phyloP scores from a whole-genome alignment of 2,329 filamentous ascomycete species.

The Piedraia hortae region DNA sequence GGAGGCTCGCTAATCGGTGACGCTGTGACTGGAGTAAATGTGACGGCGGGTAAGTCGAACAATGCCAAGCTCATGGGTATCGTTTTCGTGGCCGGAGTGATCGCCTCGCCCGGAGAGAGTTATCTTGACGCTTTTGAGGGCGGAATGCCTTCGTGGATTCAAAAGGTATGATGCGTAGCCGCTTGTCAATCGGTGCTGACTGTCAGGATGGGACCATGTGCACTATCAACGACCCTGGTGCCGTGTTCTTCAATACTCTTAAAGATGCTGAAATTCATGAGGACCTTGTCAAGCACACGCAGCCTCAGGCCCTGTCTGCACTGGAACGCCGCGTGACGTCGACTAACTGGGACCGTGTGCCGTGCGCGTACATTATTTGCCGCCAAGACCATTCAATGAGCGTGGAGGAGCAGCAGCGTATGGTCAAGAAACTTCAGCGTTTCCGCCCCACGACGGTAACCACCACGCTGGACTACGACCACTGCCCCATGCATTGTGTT shows the following conservation, averaged over 20 bases:
- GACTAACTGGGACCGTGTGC: conserved; percentile 1
- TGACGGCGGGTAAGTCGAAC: background rate
- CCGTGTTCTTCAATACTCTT: conserved; percentile 1
- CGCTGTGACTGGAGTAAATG: conserved; percentile 1
- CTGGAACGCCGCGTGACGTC: background rate
- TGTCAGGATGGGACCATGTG: background rate
- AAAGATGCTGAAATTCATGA: background rate
- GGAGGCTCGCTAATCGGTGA: conserved; percentile 1
- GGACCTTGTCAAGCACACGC: background rate
- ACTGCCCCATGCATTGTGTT: background rate
- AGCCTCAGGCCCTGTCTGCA: background rate
- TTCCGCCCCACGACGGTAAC: too few species aligned
- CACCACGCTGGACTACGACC: too few species aligned
- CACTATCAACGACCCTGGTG: background rate
- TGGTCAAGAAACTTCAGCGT: conserved; percentile 1
- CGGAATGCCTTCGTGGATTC: background rate
- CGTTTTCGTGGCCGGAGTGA: conserved; percentile 1
- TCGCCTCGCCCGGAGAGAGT: conserved; percentile 1
- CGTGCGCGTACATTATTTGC: conserved; percentile 2
- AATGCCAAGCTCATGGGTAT: conserved; percentile 1
- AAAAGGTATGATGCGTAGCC: conserved; percentile 1
- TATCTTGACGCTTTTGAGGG: background rate
- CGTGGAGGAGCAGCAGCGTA: conserved; percentile 1
- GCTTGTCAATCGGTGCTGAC: background rate
- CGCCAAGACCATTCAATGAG: conserved; percentile 1